Evolutionary conservation across 1,139 yeast genomes (phyloP), one percentile per base, ranked within the genome.

Genomic region (Debaryomyces subglobosus): DNA sequence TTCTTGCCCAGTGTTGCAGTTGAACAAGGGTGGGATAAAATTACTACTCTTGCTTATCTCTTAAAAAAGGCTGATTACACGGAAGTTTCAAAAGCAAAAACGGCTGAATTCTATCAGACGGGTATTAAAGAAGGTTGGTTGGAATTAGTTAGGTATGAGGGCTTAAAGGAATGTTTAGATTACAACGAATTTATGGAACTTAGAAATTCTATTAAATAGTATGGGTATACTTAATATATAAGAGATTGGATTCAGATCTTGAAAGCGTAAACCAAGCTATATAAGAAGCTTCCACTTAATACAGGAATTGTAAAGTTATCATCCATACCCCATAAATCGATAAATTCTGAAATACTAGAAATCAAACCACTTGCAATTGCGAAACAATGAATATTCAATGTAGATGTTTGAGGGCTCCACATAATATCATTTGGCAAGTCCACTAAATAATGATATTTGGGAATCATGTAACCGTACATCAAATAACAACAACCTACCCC

Each of bases 301-400:
- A 89, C 90, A 2, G 99, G 99, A 51, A 94, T 92, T 45, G 98
- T 91, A 60, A 94, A 81, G 65, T 94, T 94, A 64, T 94, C 99
- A 67, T 94, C 98, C 67, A 90, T 70, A 36, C 82, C 84, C 55
- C 79, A 84, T 30, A 91, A 50, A 58, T 86, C 89, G 44, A 91
- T 78, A 30, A 89, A 89, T 70, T 92, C 98, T 38, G 96, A 86
- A n/a, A 85, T 69, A n/a, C 96, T 84, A 21, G 96, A 96, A 46
- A 89, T 81, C 16, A 89, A 58, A 0, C 97, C 98, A 54, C 86
- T 78, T n/a, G 84, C 62, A 21, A 86, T 45, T 1, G 92, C 81
- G 52, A 83, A 72, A 6, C 69, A 62, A 40, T 71, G 73, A 35
- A 89, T 63, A 44, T 73, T 71, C 55, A 94, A 66, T 34, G 61